Evolutionary conservation across 768 basidiomycete genomes (phyloP).

Genomic region (Tulasnella sp.): DNA sequence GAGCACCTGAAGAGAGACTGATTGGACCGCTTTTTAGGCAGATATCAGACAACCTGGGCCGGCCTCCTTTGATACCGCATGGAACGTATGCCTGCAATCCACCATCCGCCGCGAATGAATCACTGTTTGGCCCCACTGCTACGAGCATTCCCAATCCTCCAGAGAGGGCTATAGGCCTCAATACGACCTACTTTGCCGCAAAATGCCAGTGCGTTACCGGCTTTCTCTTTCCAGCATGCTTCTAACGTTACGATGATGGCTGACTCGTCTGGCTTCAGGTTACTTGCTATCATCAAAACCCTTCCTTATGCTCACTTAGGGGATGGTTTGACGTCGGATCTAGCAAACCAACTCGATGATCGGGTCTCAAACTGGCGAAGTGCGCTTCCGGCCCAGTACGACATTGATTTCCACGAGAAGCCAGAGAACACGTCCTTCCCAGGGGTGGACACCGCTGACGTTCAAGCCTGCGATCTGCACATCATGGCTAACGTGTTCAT

Average conservation of each 20-base stretch:
- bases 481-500: constrained; percentile 58
- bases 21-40: constrained; percentile 45
- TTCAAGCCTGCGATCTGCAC: constrained; percentile 57
- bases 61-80: constrained; percentile 53
- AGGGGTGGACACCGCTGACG: constrained; percentile 38
- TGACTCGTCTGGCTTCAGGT: neutral
- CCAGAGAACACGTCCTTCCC: constrained; percentile 29
- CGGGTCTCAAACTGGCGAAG: constrained; percentile 53
- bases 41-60: constrained; percentile 62
- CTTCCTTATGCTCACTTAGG: neutral
- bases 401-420: constrained; percentile 40
- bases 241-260: neutral
- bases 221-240: constrained; percentile 28
- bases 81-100: constrained; percentile 50
- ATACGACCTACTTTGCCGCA: constrained; percentile 49
- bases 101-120: constrained; percentile 56
- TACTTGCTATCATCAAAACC: constrained; percentile 55
- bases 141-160: constrained; percentile 43
- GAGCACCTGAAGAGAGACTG: no score
- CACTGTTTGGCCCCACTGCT: constrained; percentile 47
- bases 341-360: constrained; percentile 54
- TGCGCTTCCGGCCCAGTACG: constrained; percentile 49
- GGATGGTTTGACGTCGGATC: constrained; percentile 50
- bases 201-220: constrained; percentile 51
- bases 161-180: constrained; percentile 22